Evolutionary conservation across 805 yeast genomes (phyloP).

Genomic region (Starmerella vaccinii): DNA sequence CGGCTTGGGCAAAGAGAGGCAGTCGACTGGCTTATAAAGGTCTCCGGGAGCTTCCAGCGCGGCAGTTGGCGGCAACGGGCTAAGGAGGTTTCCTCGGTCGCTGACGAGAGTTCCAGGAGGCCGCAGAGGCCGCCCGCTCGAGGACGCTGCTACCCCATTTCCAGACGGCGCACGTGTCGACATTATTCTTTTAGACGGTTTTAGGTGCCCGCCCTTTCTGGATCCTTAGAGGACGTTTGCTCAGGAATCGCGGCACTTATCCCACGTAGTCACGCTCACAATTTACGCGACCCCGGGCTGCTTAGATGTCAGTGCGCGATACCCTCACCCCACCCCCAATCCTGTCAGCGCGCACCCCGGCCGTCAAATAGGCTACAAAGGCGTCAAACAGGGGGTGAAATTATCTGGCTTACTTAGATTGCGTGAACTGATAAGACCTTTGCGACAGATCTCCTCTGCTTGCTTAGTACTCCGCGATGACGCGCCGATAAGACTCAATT

Average conservation of each 20-base stretch:
- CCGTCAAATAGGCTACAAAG: no score
- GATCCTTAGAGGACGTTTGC: neutral
- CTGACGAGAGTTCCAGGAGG: slow-evolving; percentile 17
- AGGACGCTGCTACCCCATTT: neutral
- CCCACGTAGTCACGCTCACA: neutral
- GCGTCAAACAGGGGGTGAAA: neutral
- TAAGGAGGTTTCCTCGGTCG: slow-evolving; percentile 15
- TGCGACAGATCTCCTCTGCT: no score
- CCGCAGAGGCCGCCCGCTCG: slow-evolving; percentile 9
- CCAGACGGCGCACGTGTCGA: neutral
- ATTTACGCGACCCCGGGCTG: slow-evolving; percentile 5
- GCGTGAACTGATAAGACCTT: neutral
- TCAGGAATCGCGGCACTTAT: neutral
- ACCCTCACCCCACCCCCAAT: neutral
- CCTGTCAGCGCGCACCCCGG: neutral
- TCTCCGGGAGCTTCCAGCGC: slow-evolving; percentile 28
- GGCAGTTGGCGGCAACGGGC: slow-evolving; percentile 10
- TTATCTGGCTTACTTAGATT: neutral
- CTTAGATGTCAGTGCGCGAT: neutral
- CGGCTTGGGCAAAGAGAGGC: slow-evolving; percentile 32
- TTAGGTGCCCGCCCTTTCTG: neutral
- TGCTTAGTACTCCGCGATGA: no score
- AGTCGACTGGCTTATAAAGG: slow-evolving; percentile 25
- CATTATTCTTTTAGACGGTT: neutral
- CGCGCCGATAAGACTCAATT: no score